phyloP scores from a whole-genome alignment of 2,329 filamentous ascomycete species.

The Colletotrichum nymphaeae region DNA sequence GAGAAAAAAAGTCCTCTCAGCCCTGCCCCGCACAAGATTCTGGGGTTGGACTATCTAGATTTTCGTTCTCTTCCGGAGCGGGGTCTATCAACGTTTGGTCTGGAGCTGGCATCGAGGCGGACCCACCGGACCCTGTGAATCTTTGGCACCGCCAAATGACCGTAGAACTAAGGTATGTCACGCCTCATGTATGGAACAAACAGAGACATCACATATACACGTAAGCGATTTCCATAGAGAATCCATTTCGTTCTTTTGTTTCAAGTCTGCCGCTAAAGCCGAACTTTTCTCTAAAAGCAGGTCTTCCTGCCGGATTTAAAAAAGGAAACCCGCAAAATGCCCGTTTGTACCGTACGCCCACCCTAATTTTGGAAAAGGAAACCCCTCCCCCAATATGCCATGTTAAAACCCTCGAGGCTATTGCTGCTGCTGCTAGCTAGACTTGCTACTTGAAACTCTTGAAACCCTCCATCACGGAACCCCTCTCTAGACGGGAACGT shows the following conservation, averaged over 20 bases:
- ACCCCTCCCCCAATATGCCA: too few relatives aligned
- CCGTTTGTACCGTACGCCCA: background rate
- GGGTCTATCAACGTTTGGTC: background rate
- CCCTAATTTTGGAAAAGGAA: too few relatives aligned
- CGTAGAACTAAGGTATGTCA: background rate
- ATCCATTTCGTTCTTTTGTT: background rate
- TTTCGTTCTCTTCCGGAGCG: background rate
- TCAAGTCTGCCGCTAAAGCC: background rate
- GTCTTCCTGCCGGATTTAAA: background rate
- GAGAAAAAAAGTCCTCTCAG: background rate
- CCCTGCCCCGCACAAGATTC: background rate
- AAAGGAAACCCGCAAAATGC: background rate
- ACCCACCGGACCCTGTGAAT: background rate
- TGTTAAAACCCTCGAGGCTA: background rate
- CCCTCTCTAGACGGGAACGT: slow-evolving; percentile 51
- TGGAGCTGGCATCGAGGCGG: background rate
- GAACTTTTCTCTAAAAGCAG: background rate
- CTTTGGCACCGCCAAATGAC: background rate
- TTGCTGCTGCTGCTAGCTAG: too few relatives aligned
- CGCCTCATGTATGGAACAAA: background rate
- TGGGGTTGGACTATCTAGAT: background rate
- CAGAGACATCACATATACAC: background rate
- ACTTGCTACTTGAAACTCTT: background rate
- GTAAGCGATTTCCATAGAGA: background rate
- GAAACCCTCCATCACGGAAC: background rate